These are phyloP conservation scores for Erythrophleum fordii DNA, from an alignment of 306 rosid genomes.

Conservation along the genomic window DNA sequence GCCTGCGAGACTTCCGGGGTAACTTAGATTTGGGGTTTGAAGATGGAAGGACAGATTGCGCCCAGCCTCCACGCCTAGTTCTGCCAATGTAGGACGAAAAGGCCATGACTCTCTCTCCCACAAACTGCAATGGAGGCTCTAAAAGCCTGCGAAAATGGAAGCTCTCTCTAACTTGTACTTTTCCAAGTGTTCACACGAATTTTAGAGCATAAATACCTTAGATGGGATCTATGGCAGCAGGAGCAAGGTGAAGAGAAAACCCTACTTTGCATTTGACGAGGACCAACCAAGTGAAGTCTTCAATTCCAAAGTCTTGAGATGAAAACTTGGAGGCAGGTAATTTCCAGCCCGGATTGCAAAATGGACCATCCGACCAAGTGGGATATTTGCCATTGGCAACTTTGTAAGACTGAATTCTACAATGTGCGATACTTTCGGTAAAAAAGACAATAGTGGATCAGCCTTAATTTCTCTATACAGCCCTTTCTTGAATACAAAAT, in stretches of 20 bases:
- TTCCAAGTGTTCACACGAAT: neutral
- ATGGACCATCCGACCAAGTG: neutral
- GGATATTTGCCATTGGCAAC: neutral
- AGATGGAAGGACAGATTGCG: conserved; percentile 68
- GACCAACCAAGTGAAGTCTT: neutral
- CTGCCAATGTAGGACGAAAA: conserved; percentile 59
- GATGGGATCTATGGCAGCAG: conserved; percentile 19
- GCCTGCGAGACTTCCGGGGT: conserved; percentile 61
- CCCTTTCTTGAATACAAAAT: too few species aligned
- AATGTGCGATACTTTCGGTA: too few species aligned
- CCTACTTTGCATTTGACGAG: neutral
- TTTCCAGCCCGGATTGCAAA: neutral
- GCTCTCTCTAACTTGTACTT: neutral
- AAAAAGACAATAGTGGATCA: too few species aligned
- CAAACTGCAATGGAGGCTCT: neutral
- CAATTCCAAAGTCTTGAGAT: neutral
- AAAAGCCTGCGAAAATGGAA: neutral
- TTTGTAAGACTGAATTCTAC: neutral
- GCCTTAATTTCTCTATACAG: too few species aligned
- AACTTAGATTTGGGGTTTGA: conserved; percentile 71
- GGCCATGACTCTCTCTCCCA: conserved; percentile 51
- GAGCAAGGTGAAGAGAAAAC: neutral
- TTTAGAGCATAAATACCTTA: neutral
- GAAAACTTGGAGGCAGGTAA: neutral
- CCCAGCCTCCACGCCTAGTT: conserved; percentile 78